Conservation (phyloP, 2,329 filamentous ascomycete species). For the Colletotrichum brevisporum region DNA sequence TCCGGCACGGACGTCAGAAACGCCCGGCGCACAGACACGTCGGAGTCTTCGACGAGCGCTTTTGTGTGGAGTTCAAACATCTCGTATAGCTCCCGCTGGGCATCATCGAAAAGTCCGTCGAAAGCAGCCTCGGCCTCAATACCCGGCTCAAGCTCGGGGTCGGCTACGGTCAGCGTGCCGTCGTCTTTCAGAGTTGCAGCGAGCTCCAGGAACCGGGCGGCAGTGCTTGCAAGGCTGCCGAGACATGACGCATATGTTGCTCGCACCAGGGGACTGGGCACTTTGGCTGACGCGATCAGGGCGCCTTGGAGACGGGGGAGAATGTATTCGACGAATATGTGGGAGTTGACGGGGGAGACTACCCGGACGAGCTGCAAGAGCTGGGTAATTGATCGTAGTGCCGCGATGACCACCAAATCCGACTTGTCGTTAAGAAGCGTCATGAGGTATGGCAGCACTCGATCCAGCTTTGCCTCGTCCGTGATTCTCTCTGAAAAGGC, state of each 20-base stretch:
- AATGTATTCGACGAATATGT: slow-evolving; percentile 78
- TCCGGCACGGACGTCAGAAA: slow-evolving; percentile 93
- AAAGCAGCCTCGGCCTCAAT: slow-evolving; percentile 77
- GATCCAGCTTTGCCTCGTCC: slow-evolving; percentile 95
- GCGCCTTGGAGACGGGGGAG: slow-evolving; percentile 73
- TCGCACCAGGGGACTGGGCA: slow-evolving; percentile 79
- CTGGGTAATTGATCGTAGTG: slow-evolving; percentile 89
- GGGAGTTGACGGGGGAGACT: slow-evolving; percentile 83
- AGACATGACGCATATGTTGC: slow-evolving; percentile 95
- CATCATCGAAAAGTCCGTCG: slow-evolving; percentile 88
- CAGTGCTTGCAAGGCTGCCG: slow-evolving; percentile 88
- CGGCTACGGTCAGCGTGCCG: slow-evolving; percentile 81
- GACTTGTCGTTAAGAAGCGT: slow-evolving; percentile 84
- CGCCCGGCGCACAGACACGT: slow-evolving; percentile 88
- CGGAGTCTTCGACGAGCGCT: slow-evolving; percentile 86
- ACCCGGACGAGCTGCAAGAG: slow-evolving; percentile 88
- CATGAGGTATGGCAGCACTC: slow-evolving; percentile 92
- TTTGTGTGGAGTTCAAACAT: slow-evolving; percentile 92
- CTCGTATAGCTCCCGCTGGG: slow-evolving; percentile 85
- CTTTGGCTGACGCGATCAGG: slow-evolving; percentile 61
- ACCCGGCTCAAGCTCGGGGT: slow-evolving; percentile 84
- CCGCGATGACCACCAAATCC: slow-evolving; percentile 87
- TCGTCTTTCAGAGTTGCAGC: slow-evolving; percentile 89
- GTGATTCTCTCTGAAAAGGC: slow-evolving; percentile 93
- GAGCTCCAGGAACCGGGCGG: slow-evolving; percentile 89